A percentile compares a stretch with the other conserved stretches of the same genome.
Conservation (phyloP, 1,139 yeast species). For the Kodamaea sp. region DNA sequence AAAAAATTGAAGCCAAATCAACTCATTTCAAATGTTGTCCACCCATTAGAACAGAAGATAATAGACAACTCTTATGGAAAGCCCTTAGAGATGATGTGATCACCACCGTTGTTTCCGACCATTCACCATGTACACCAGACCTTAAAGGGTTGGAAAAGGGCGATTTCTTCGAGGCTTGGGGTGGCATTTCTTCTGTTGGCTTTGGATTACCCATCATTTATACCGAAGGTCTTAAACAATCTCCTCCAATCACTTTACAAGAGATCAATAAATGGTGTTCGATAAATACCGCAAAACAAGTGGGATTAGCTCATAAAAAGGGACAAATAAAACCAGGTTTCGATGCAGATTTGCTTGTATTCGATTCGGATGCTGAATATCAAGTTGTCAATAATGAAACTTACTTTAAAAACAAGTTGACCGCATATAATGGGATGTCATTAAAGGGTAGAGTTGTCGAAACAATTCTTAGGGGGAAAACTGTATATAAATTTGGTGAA, state of each 20-base stretch:
- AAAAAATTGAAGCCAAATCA: constrained; percentile 66
- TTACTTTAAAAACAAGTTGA: constrained; percentile 77
- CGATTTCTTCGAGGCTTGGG: constrained; percentile 93
- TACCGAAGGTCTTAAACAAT: constrained; percentile 63
- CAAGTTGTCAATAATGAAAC: constrained; percentile 56
- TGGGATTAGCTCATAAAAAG: constrained; percentile 68
- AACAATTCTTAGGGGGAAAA: constrained; percentile 72
- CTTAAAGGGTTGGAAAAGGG: constrained; percentile 78
- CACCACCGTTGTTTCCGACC: constrained; percentile 90
- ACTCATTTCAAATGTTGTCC: constrained; percentile 94
- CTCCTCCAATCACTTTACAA: constrained; percentile 50
- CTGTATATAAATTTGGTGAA: constrained; percentile 54
- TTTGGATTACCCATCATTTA: constrained; percentile 77
- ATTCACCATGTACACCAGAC: constrained; percentile 93
- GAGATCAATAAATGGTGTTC: constrained; percentile 80
- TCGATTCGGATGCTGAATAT: constrained; percentile 61
- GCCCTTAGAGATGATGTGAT: constrained; percentile 65
- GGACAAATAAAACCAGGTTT: constrained; percentile 69
- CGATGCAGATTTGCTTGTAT: constrained; percentile 85
- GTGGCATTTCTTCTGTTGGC: constrained; percentile 94
- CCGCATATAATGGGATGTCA: constrained; percentile 75
- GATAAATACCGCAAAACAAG: constrained; percentile 79
- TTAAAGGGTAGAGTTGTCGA: constrained; percentile 72
- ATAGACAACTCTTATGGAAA: constrained; percentile 70
- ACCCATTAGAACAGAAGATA: constrained; percentile 75